Percentiles rank a stretch among this genome's conserved stretches.
phyloP scores from a whole-genome alignment of 2,329 filamentous ascomycete species.

The Stachybotrys chlorohalonatus region DNA sequence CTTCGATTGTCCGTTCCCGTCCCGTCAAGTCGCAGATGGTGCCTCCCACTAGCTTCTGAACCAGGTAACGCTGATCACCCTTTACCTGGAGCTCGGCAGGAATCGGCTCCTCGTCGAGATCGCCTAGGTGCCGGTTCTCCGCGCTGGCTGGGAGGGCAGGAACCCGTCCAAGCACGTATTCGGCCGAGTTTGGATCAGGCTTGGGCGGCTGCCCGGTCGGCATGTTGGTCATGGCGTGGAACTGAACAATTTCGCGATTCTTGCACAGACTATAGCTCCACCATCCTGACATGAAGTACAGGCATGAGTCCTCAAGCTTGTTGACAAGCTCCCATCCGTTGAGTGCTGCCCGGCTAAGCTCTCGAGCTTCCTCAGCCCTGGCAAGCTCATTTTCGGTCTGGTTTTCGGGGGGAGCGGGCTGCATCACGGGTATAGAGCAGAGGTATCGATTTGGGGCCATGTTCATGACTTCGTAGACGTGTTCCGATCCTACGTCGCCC shows the following conservation, averaged over 20 bases:
- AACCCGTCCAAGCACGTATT: constrained; percentile 65
- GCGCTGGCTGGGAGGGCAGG: constrained; percentile 22
- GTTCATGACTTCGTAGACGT: constrained; percentile 66
- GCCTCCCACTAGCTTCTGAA: constrained; percentile 71
- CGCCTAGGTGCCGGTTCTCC: constrained; percentile 12
- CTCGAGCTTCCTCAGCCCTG: constrained; percentile 68
- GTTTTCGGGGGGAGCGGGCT: constrained; percentile 45
- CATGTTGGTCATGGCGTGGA: constrained; percentile 67
- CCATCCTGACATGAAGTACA: constrained; percentile 80
- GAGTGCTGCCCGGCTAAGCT: constrained; percentile 66
- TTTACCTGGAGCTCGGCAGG: constrained; percentile 66
- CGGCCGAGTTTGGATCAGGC: constrained; percentile 65
- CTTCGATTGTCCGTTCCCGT: constrained; percentile 71
- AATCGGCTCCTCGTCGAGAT: constrained; percentile 18
- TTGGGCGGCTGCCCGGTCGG: constrained; percentile 64
- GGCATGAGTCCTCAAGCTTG: constrained; percentile 71
- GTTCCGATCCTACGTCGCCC: constrained; percentile 9
- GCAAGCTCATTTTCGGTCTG: constrained; percentile 59
- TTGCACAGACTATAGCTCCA: constrained; percentile 97
- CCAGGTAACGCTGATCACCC: constrained; percentile 76
- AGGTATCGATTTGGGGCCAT: constrained; percentile 64
- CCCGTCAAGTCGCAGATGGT: constrained; percentile 82
- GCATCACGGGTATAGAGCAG: constrained; percentile 72
- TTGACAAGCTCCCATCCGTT: constrained; percentile 74
- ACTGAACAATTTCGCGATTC: constrained; percentile 78